These are phyloP conservation scores for Fusarium musae DNA, from an alignment of 2,329 filamentous ascomycete species.

Conservation along the genomic window DNA sequence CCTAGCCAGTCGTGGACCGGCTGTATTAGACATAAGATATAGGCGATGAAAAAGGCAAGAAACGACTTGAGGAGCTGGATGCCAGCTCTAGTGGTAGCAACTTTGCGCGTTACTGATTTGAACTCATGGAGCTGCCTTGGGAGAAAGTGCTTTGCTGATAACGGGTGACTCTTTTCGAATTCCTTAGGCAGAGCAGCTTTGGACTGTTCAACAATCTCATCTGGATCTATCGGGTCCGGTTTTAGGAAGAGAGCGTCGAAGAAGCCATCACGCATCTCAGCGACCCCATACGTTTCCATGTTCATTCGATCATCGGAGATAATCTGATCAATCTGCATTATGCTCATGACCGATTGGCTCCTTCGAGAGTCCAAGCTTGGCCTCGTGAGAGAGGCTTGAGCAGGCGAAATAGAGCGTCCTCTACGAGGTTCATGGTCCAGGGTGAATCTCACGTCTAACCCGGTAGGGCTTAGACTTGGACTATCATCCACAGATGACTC, in stretches of 20 bases:
- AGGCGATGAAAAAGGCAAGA: conserved; percentile 66
- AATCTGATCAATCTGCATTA: conserved; percentile 50
- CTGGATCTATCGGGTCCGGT: conserved; percentile 51
- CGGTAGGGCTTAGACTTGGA: conserved; percentile 38
- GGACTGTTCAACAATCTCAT: conserved; percentile 55
- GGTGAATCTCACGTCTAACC: conserved; percentile 28
- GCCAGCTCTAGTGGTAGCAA: conserved; percentile 62
- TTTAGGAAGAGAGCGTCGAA: conserved; percentile 62
- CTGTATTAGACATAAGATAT: conserved; percentile 65
- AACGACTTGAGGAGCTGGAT: conserved; percentile 65
- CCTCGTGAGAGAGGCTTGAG: conserved; percentile 22
- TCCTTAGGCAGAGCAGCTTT: conserved; percentile 58
- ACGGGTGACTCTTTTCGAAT: conserved; percentile 59
- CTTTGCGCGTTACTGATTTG: conserved; percentile 50
- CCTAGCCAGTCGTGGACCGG: conserved; percentile 62
- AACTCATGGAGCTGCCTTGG: conserved; percentile 60
- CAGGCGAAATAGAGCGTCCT: conserved; percentile 17
- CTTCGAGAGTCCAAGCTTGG: conserved; percentile 42
- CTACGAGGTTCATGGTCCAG: conserved; percentile 1
- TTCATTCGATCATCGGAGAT: conserved; percentile 50
- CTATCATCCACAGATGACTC: conserved; percentile 9
- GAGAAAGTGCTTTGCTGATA: conserved; percentile 59
- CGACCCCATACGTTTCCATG: conserved; percentile 55
- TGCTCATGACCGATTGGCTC: conserved; percentile 45
- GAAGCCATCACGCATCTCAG: conserved; percentile 58